A percentile compares a stretch with the other conserved stretches of the same genome.
phyloP scores from a whole-genome alignment of 352 stramenopile genomes.

The Phytophthora pini region DNA sequence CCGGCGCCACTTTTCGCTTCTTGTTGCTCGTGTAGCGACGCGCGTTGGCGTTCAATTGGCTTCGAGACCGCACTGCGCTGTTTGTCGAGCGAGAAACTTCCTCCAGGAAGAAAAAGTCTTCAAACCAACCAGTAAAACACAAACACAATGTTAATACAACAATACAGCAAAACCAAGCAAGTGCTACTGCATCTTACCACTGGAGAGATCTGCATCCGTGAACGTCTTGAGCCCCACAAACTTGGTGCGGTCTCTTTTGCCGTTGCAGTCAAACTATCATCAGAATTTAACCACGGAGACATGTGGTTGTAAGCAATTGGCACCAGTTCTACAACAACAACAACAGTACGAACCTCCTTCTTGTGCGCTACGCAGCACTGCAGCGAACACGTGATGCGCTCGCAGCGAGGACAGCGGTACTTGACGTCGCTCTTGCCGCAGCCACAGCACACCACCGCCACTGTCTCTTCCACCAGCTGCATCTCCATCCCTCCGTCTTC shows the following conservation, averaged over 20 bases:
- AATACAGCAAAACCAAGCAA: background rate
- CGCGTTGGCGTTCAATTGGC: constrained; percentile 47
- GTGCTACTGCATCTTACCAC: constrained; percentile 37
- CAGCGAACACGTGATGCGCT: constrained; percentile 85
- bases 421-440: constrained; percentile 70
- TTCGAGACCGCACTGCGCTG: constrained; percentile 50
- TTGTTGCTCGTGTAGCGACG: constrained; percentile 39
- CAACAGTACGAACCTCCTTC: constrained; percentile 55
- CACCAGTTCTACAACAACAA: background rate
- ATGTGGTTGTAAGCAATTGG: constrained; percentile 7
- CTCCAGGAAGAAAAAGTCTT: constrained; percentile 84
- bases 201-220: constrained; percentile 79
- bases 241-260: constrained; percentile 87
- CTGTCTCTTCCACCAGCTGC: constrained; percentile 4
- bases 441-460: constrained; percentile 42
- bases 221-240: constrained; percentile 78
- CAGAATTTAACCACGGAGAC: background rate
- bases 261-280: constrained; percentile 73
- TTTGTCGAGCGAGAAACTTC: constrained; percentile 68
- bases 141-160: background rate
- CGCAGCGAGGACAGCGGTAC: constrained; percentile 86
- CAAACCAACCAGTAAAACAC: background rate
- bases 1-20: constrained; percentile 36
- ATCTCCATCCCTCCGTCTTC: constrained; percentile 25
- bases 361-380: constrained; percentile 84